Percentiles rank a stretch among this genome's conserved stretches.
Evolutionary conservation across 1,139 yeast species (phyloP).

Genomic region (Yamadazyma epiphylla): DNA sequence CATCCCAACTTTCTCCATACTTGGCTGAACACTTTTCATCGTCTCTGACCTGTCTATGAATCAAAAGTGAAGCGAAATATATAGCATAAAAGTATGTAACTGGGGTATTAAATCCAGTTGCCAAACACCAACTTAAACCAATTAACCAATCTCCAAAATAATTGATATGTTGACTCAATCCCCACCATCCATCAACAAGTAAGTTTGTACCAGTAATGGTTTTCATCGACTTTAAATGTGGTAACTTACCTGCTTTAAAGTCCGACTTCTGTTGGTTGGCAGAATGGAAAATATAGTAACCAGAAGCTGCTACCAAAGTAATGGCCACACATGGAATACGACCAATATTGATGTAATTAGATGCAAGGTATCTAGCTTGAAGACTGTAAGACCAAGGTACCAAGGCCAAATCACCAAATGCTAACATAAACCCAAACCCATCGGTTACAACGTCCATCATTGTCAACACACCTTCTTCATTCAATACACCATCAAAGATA

Average conservation of each 20-base stretch:
- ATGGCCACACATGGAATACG: slow-evolving; percentile 28
- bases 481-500: slow-evolving; percentile 85
- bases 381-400: slow-evolving; percentile 92
- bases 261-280: slow-evolving; percentile 82
- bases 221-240: slow-evolving; percentile 58
- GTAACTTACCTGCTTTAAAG: slow-evolving; percentile 74
- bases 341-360: slow-evolving; percentile 59
- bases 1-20: slow-evolving; percentile 82
- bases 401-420: slow-evolving; percentile 89
- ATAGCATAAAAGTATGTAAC: slow-evolving; percentile 83
- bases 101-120: slow-evolving; percentile 80
- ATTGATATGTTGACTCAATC: slow-evolving; percentile 84
- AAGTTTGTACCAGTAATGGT: slow-evolving; percentile 79
- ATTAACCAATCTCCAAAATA: slow-evolving; percentile 95
- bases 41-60: slow-evolving; percentile 89
- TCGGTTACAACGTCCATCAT: slow-evolving; percentile 97
- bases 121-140: slow-evolving; percentile 89
- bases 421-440: slow-evolving; percentile 94
- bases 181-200: slow-evolving; percentile 96
- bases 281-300: slow-evolving; percentile 79
- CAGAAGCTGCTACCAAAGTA: slow-evolving; percentile 45
- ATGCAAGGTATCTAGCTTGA: slow-evolving; percentile 70
- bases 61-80: slow-evolving; percentile 74
- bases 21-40: slow-evolving; percentile 85
- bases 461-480: slow-evolving; percentile 82